Base-by-base conservation (phyloP, 2,329 filamentous ascomycete species). In the Claviceps spartinae region DNA sequence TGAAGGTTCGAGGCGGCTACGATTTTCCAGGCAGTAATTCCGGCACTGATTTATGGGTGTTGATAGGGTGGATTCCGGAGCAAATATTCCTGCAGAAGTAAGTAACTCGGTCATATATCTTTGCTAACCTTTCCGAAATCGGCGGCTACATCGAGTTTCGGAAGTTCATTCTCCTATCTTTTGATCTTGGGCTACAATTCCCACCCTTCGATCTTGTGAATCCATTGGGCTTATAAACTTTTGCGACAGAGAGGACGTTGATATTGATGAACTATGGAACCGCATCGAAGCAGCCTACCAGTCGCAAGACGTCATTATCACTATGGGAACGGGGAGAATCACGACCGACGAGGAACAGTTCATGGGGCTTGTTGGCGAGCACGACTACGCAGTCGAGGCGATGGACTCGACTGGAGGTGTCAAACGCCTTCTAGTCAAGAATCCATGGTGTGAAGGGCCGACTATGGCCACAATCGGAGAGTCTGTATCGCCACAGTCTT, bases 21-120 rank as follows among this genome's bases (percentile, higher is more conserved):
- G 90, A 98, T 62, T 98, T 98, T 58, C 91, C 93, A 0, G 93
- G 93, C 7, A 97, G 93, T 62, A 97, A 97, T 65, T 97, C 91
- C 1, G 90, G 88, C 11, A 97, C 91, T 2, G 93, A 98, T 67
- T 70, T 98, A 4, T 95, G 88, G 81, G 85, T 94, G 1, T 69
- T 98, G 51, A 95, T 86, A 0, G 91, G 93, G 34, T 98, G 93
- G 93, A 89, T 98, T 48, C 93, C 93, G 0, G 90, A 98, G 67
- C 93, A 98, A 65, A 72, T 97, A 1, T 95, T 95, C 60, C 72
- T 97, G 1, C 89, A 95, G 62, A 83, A 77, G 79, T 81, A 67
- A n/a, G 49, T 34, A 3, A 22, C 11, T 7, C 6, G 13, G 6
- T 40, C 41, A 18, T 18, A 4, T 13, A 11, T 9, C 30, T n/a